Evolutionary conservation across 768 basidiomycete species (phyloP).

Genomic region (Rhodosporidiobolus odoratus): DNA sequence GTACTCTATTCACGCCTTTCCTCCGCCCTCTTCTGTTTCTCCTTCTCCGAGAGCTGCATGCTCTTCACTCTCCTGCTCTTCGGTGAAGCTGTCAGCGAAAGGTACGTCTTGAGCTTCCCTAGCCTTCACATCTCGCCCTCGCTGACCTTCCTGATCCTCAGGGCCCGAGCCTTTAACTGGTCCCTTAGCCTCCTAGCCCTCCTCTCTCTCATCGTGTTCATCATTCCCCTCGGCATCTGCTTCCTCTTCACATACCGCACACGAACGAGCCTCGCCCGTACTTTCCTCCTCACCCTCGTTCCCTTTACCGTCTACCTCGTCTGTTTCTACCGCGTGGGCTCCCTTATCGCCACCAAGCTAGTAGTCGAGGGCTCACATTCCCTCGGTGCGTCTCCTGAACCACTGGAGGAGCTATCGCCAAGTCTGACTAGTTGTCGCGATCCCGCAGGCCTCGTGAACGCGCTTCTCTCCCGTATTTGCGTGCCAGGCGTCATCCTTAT

Average conservation of each 20-base stretch:
- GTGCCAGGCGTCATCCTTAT: conserved; percentile 42
- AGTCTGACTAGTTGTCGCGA: no score
- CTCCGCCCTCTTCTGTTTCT: conserved; percentile 39
- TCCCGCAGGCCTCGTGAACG: conserved; percentile 37
- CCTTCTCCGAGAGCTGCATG: conserved; percentile 41
- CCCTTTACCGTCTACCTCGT: conserved; percentile 40
- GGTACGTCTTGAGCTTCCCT: conserved; percentile 21
- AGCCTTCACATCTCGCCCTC: background rate
- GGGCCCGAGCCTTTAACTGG: conserved; percentile 42
- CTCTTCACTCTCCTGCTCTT: conserved; percentile 42
- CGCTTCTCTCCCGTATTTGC: conserved; percentile 40
- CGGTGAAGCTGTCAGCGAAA: conserved; percentile 34
- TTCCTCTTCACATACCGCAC: conserved; percentile 39
- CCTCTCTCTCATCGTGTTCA: conserved; percentile 40
- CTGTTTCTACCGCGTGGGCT: conserved; percentile 39
- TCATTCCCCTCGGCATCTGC: conserved; percentile 41
- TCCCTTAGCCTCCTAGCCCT: conserved; percentile 39
- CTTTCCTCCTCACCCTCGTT: conserved; percentile 36
- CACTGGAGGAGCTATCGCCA: background rate
- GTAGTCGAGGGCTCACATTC: conserved; percentile 39
- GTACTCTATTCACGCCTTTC: conserved; percentile 26
- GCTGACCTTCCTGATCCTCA: conserved; percentile 1
- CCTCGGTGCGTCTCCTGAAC: conserved; percentile 19
- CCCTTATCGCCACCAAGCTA: conserved; percentile 21
- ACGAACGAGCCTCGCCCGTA: conserved; percentile 24